Evolutionary conservation across 345 rosid genomes (phyloP).

Genomic region (Mangifera indica): DNA sequence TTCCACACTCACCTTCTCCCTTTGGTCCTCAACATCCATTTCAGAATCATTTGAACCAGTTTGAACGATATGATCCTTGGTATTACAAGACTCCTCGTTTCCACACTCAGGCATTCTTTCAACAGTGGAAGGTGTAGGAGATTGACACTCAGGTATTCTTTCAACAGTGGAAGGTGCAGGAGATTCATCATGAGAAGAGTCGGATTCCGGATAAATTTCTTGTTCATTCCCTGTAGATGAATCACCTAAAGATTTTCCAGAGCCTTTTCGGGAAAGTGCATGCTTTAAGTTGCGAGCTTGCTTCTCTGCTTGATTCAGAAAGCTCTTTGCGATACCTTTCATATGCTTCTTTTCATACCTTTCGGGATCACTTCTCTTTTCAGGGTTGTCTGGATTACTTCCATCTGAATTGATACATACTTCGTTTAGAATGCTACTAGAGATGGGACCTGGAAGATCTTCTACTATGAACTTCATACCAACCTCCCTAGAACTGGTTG

Average conservation of each 20-base stretch:
- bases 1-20: constrained; percentile 22
- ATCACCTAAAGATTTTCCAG: constrained; percentile 34
- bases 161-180: constrained; percentile 24
- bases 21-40: constrained; percentile 23
- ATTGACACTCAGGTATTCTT: constrained; percentile 31
- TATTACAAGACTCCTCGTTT: constrained; percentile 20
- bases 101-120: constrained; percentile 23
- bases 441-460: constrained; percentile 34
- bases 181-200: constrained; percentile 56
- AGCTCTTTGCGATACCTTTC: constrained; percentile 60
- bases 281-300: constrained; percentile 58
- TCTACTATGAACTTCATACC: constrained; percentile 52
- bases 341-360: constrained; percentile 12
- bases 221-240: constrained; percentile 26
- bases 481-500: constrained; percentile 40
- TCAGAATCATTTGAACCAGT: constrained; percentile 29
- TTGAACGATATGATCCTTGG: constrained; percentile 22
- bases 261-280: constrained; percentile 65
- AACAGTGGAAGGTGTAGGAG: constrained; percentile 25
- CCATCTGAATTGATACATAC: constrained; percentile 36
- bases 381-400: constrained; percentile 43
- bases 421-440: constrained; percentile 37
- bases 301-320: constrained; percentile 64
- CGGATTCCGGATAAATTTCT: constrained; percentile 36
- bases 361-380: constrained; percentile 26